Evolutionary conservation across 2,329 filamentous ascomycete genomes (phyloP).

Genomic region (Aspergillus sp.): DNA sequence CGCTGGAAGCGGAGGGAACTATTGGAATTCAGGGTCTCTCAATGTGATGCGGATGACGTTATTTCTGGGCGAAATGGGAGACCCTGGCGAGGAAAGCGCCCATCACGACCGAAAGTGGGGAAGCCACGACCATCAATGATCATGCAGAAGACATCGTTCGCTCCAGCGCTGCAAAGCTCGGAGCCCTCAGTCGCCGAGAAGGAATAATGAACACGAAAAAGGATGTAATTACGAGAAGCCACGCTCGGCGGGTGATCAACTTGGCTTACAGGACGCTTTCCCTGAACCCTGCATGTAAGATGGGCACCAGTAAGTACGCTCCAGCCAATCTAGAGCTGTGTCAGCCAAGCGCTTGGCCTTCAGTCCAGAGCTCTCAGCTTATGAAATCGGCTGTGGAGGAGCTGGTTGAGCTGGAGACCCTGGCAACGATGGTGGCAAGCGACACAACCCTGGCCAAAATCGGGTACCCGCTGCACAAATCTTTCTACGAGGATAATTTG

Average conservation of each 20-base stretch:
- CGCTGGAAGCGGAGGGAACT: neutral
- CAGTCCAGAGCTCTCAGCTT: neutral
- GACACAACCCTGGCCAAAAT: neutral
- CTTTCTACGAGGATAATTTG: neutral
- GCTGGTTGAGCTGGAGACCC: neutral
- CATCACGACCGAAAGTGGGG: neutral
- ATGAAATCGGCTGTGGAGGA: neutral
- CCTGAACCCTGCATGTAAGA: neutral
- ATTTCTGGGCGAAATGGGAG: neutral
- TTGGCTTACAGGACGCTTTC: neutral
- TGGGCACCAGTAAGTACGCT: neutral
- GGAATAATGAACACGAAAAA: neutral
- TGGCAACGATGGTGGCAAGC: neutral
- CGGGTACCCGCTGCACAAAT: too few species aligned
- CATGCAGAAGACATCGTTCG: neutral
- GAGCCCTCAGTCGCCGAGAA: neutral
- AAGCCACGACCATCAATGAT: neutral
- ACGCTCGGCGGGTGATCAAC: neutral
- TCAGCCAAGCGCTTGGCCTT: neutral
- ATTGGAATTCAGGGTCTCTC: neutral
- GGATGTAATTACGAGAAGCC: neutral
- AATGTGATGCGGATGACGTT: neutral
- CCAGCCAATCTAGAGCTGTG: neutral
- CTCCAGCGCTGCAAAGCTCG: neutral
- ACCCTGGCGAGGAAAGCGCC: neutral